Percentiles rank a stretch among this genome's conserved stretches.
These are phyloP conservation scores for Saksenaea vasiformis DNA, from an alignment of 371 early-diverging fungal species.

Conservation along the genomic window DNA sequence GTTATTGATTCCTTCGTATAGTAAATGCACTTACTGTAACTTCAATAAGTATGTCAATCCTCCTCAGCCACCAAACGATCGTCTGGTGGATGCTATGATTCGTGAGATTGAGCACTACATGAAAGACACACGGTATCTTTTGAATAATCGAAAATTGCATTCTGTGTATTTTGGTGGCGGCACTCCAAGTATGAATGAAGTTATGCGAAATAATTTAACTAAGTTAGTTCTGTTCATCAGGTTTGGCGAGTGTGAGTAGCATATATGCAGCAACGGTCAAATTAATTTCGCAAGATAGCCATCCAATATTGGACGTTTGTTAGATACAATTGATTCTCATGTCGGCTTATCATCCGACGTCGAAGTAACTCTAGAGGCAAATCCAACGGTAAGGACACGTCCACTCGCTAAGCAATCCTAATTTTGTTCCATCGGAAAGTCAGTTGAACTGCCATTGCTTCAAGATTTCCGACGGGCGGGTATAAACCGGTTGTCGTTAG, in stretches of 20 bases:
- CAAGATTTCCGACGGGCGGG: constrained; percentile 60
- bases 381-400: constrained; percentile 59
- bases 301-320: constrained; percentile 35
- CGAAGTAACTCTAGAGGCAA: constrained; percentile 71
- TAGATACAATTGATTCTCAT: constrained; percentile 38
- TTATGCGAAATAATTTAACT: neutral
- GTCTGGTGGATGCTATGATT: constrained; percentile 54
- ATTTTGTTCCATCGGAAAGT: constrained; percentile 29
- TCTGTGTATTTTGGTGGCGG: constrained; percentile 81
- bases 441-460: constrained; percentile 48
- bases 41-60: constrained; percentile 85
- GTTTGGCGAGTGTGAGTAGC: constrained; percentile 17
- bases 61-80: constrained; percentile 50
- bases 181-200: constrained; percentile 40
- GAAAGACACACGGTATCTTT: constrained; percentile 29
- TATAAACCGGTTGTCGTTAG: constrained; percentile 80
- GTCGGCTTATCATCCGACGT: constrained; percentile 37
- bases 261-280: neutral
- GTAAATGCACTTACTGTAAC: constrained; percentile 84
- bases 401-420: neutral
- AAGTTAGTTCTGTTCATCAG: constrained; percentile 14
- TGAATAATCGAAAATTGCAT: constrained; percentile 41
- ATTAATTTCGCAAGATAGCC: constrained; percentile 16
- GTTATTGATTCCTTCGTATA: constrained; percentile 11
- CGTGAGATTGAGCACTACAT: constrained; percentile 51